These are phyloP conservation scores for Pulveroboletus sp. DNA, from an alignment of 768 basidiomycete species.

Conservation along the genomic window DNA sequence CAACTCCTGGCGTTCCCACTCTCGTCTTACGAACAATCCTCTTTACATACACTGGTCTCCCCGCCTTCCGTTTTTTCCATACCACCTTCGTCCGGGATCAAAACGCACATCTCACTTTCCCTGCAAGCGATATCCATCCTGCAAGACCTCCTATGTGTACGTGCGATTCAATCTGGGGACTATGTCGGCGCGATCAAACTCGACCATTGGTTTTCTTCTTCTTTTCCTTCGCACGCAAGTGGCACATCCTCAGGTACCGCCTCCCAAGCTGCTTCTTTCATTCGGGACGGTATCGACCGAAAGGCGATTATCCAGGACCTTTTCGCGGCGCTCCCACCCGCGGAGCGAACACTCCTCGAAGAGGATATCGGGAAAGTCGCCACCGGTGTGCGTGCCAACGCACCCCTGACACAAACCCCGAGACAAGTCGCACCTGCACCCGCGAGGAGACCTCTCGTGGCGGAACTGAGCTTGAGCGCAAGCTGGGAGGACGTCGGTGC, in stretches of 20 bases:
- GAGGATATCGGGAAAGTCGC: conserved; percentile 47
- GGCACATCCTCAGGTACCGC: conserved; percentile 10
- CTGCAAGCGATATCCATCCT: conserved; percentile 52
- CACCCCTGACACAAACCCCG: not conserved
- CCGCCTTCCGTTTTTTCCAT: conserved; percentile 40
- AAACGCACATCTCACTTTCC: conserved; percentile 32
- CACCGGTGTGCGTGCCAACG: conserved; percentile 17
- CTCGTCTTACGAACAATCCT: conserved; percentile 58
- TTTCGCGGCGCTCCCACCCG: conserved; percentile 56
- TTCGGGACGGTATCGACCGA: conserved; percentile 42
- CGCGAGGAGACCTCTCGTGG: conserved; percentile 20
- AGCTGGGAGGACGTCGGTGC: conserved; percentile 62
- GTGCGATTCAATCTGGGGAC: conserved; percentile 70
- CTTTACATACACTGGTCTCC: conserved; percentile 57
- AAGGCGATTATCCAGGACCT: conserved; percentile 68
- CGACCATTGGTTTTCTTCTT: conserved; percentile 57
- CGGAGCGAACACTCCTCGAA: conserved; percentile 64
- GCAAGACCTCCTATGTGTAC: conserved; percentile 77
- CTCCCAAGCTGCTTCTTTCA: conserved; percentile 24
- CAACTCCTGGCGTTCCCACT: conserved; percentile 67
- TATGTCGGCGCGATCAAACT: conserved; percentile 73
- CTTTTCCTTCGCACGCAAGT: conserved; percentile 30
- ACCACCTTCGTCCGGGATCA: conserved; percentile 22
- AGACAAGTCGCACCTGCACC: conserved; percentile 10
- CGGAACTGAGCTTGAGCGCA: conserved; percentile 45